Evolutionary conservation across 129 eudicot genomes (phyloP), one percentile per base, ranked within the genome.

Genomic region (Oenanthe sinensis): DNA sequence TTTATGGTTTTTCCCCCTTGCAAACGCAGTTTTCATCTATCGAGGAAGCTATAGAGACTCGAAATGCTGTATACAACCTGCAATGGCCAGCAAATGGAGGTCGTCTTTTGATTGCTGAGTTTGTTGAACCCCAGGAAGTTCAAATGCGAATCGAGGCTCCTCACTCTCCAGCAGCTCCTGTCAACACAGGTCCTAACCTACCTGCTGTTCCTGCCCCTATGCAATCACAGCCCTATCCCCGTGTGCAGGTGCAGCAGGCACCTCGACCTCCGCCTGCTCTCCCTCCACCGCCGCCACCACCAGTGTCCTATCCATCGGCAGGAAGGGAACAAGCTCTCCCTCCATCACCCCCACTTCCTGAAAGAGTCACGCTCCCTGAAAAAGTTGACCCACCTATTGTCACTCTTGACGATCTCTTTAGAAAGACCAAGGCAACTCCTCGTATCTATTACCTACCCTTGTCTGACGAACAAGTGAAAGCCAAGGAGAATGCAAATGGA

Each of bases 61-160:
- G 97, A 37, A 92, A 92, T 67, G 91, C 96, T 72, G 86, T 92
- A n/a, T 95, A 90, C 92, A 90, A 92, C 87, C 82, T 95, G 79
- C 96, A 90, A 52, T 95, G 99, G 99, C 99, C 99, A 17, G 83
- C 87, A 44, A 88, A 95, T 24, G 99, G 99, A 28, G 97, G 99
- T 1, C 96, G 91, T 79, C 85, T 86, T 42, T 80, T 95, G 26
- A 80, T 87, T 45, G 97, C 97, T 0, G 99, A 95, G 74, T 95
- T 92, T 81, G 99, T 95, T 78, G 97, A 95, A 54, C 92, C 99
- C 48, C 92, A 88, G 79, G 96, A 92, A 80, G 99, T 95, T n/a
- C 87, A 88, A 82, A 74, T 79, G 26, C 89, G 92, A n/a, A 71
- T 82, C 4, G 95, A 95, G 81, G 84, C 87, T 2, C 96, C 92